Percentiles rank a stretch among this genome's conserved stretches.
These are phyloP conservation scores for Peniophora sp. DNA, from an alignment of 1,284 basidiomycete genomes.

Conservation along the genomic window DNA sequence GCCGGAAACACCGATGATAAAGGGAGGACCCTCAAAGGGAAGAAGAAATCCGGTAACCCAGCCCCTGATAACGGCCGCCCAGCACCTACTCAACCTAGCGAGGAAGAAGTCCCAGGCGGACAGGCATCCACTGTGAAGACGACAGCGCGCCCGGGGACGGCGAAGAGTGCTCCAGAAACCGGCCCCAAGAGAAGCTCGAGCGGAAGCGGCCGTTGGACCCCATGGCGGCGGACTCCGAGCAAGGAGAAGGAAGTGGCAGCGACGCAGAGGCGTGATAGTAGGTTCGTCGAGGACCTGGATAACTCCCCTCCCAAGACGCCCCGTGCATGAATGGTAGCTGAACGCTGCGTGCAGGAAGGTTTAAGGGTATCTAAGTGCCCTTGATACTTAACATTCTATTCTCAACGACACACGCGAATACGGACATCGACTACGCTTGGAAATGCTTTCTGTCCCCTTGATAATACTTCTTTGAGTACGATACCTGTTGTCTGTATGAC, in stretches of 20 bases:
- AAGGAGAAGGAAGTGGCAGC: not conserved
- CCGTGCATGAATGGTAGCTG: not conserved
- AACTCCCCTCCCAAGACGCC: not conserved
- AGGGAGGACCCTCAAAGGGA: not conserved
- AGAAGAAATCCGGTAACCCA: not conserved
- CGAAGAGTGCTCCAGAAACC: not conserved
- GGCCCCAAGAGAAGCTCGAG: not conserved
- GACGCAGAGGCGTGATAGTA: slow-evolving; percentile 8
- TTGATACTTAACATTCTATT: not conserved
- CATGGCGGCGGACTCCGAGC: not conserved
- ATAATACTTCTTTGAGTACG: not conserved
- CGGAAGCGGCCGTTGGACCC: slow-evolving; percentile 1
- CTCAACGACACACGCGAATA: not conserved
- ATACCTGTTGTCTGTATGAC: no score
- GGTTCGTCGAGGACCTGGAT: slow-evolving; percentile 11
- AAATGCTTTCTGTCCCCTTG: not conserved
- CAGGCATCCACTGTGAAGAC: not conserved
- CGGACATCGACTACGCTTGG: not conserved
- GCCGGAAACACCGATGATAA: slow-evolving; percentile 22
- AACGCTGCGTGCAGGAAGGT: not conserved
- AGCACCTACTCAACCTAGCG: no score
- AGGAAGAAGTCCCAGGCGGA: no score
- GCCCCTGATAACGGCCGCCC: no score
- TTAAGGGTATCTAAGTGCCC: not conserved
- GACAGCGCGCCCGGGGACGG: not conserved